Evolutionary conservation across 2,329 filamentous ascomycete genomes (phyloP), one percentile per base, ranked within the genome.

Genomic region (Claviceps sp.): DNA sequence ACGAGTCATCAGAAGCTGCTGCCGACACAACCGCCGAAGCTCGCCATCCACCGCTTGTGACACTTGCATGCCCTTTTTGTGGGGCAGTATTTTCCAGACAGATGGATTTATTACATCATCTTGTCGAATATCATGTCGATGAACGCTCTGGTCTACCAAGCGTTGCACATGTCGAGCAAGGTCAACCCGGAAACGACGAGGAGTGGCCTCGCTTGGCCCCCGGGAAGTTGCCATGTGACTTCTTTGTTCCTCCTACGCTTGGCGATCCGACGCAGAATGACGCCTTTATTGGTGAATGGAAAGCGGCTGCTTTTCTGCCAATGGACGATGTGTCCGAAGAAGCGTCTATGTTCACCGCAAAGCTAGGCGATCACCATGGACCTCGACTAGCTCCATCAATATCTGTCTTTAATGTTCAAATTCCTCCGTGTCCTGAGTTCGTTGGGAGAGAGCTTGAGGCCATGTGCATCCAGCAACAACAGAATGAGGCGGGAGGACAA

Each of bases 1-100:
- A 53, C 22, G 52, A 53, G 29, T 51, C 43, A 16, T 42, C 26
- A 14, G 50, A 51, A 22, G 44, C 42, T 20, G 8, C 13, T 17
- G 9, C 23, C 4, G 23, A 17, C 6, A 7, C 34, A 13, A 16
- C n/a, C 8, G 14, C 37, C 22, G 13, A 51, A 40, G 14, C 44
- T 39, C 20, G 5, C 39, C 11, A 45, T 38, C 49, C 40, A 45
- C 36, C 42, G 37, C 29, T 37, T 17, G 13, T 36, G 23, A 22
- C 34, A 14, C 11, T 45, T 7, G 16, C 7, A 37, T 51, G 50
- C 36, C 17, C 23, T 29, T 43, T 5, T 5, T 51, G 50, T 16
- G 36, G 39, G 14, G 7, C 43, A 14, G 13, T 47, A 13, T 51
- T 42, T 46, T 17, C 23, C n/a, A 26, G 23, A 4, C 14, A 47